Evolutionary conservation across 495 filamentous ascomycete genomes (phyloP).

Genomic region (Pyrenopolyporus hunteri): DNA sequence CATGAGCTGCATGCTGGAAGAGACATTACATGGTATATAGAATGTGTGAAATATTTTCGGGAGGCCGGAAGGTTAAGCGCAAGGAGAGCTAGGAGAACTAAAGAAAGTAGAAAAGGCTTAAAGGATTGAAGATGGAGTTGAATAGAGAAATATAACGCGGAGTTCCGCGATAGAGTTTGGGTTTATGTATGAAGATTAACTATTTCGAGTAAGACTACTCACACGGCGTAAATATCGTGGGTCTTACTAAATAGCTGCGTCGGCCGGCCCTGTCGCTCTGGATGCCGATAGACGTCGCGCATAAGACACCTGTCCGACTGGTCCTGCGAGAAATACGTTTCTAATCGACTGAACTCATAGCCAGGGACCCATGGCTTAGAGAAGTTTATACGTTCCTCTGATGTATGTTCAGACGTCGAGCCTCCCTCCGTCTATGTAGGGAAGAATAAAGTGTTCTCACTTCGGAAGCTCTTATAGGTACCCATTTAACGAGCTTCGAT

Average conservation of each 20-base stretch:
- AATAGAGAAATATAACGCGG: not conserved
- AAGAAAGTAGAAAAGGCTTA: too few species aligned
- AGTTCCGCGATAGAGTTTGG: not conserved
- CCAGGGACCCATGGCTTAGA: constrained; percentile 41
- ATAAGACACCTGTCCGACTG: constrained; percentile 28
- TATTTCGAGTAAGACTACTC: constrained; percentile 44
- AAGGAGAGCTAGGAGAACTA: too few species aligned
- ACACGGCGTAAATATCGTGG: constrained; percentile 47
- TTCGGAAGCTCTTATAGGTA: constrained; percentile 46
- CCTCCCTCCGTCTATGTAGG: constrained; percentile 13
- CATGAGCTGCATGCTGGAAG: not conserved
- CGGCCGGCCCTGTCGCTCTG: constrained; percentile 39
- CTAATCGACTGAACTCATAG: constrained; percentile 43
- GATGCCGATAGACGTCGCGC: constrained; percentile 43
- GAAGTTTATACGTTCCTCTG: constrained; percentile 12
- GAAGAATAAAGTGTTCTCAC: constrained; percentile 46
- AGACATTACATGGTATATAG: not conserved
- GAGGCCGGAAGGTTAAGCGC: too few species aligned
- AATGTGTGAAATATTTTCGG: too few species aligned
- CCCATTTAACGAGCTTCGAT: constrained; percentile 44
- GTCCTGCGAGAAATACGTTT: constrained; percentile 32
- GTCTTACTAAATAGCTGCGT: constrained; percentile 36
- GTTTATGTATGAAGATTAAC: constrained; percentile 14
- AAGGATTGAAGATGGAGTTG: too few species aligned
- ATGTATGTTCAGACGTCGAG: not conserved